A percentile compares a stretch with the other conserved stretches of the same genome.
phyloP scores from a whole-genome alignment of 225 moss, liverwort and hornwort genomes.

The Bryoerythrophyllum caledonicum region DNA sequence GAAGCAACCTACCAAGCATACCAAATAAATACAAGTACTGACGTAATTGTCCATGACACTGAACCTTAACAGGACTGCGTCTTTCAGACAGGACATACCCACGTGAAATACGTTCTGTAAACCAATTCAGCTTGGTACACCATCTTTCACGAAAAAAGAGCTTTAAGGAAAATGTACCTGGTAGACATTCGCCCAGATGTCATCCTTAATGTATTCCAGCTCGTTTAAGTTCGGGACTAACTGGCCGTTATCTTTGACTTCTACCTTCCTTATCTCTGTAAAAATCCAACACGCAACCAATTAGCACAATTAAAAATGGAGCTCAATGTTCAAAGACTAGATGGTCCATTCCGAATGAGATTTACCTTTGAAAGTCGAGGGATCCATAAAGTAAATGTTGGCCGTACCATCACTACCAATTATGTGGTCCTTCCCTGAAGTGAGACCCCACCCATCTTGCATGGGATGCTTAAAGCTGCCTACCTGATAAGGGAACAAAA shows the following conservation, averaged over 20 bases:
- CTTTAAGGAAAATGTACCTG: conserved; percentile 43
- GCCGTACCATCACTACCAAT: conserved; percentile 97
- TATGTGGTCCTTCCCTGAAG: conserved; percentile 68
- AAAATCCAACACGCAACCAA: conserved; percentile 22
- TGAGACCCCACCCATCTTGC: conserved; percentile 98
- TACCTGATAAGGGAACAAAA: conserved; percentile 44
- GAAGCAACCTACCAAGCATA: conserved; percentile 1
- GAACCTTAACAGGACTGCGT: background rate
- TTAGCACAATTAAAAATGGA: conserved; percentile 23
- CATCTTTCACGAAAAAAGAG: conserved; percentile 15
- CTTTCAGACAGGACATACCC: conserved; percentile 13
- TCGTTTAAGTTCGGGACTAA: conserved; percentile 84
- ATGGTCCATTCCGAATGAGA: background rate
- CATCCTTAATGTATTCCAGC: conserved; percentile 77
- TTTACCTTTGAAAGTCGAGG: conserved; percentile 80
- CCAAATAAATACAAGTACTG: background rate
- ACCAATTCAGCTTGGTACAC: conserved; percentile 9
- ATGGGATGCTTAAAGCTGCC: conserved; percentile 74
- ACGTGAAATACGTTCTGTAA: conserved; percentile 15
- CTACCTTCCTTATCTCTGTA: conserved; percentile 72
- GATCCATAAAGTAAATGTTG: conserved; percentile 88
- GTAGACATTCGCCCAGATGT: conserved; percentile 96
- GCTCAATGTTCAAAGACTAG: conserved; percentile 10
- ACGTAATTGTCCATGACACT: conserved; percentile 1
- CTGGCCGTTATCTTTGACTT: conserved; percentile 73